Evolutionary conservation across 257 asterid species (phyloP), one percentile per base, ranked within the genome.

Genomic region (Ophiorrhiza pumila): DNA sequence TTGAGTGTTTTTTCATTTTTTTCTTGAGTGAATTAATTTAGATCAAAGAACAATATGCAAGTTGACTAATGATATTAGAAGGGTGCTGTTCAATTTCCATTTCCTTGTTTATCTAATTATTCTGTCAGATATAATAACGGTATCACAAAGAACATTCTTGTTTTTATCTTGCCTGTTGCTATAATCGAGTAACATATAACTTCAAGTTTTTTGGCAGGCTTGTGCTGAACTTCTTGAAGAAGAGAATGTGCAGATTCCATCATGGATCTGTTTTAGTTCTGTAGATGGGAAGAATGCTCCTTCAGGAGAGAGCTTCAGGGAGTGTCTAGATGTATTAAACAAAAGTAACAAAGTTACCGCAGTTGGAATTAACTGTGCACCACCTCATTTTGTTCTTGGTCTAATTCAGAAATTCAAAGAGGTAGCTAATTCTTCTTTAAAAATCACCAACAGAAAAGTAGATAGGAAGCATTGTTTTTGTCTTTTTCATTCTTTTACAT

Each of bases 241-340:
- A 74, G 95, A 85, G 81, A 82, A 83, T 37, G 80, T 92, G 0
- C 68, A 81, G 59, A 87, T 92, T 52, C 92, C 96, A 23, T 87
- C 97, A 47, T 92, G 98, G 98, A 88, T 92, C 65, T 90, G 95
- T 76, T 90, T 92, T 85, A 90, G 92, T 76, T 86, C 93, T 11
- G 85, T 86, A 27, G 93, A 90, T 29, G 98, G 98, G 57, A 85
- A 78, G 55, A 88, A 83, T 49, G 89, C 93, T 0, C 90, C 98
- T 2, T 92, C 98, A 0, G 97, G 98, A 62, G 98, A 92, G 73
- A 85, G 85, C 87, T 92, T 92, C 70, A 73, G 80, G 29, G 97
- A 90, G 25, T 82, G 90, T 79, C 80, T 90, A 14, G 73, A 77
- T 3, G 45, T 87, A 1, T 76, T 90, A 61, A 88, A 85, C 82